phyloP scores from a whole-genome alignment of 164 flowering plant species.

The grape (Vitis vinifera) region ASM3070453v1 NC_081811.1:4374001-4374500 shows the following conservation, averaged over 20 bases:
- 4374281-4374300: conserved; percentile 99
- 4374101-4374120: background rate
- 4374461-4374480: background rate
- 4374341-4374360: conserved; percentile 73
- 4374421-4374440: conserved; percentile 2
- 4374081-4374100: background rate
- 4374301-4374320: conserved; percentile 93
- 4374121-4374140: background rate
- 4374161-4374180: no score
- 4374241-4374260: conserved; percentile 1
- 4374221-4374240: background rate
- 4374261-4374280: conserved; percentile 49
- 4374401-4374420: conserved; percentile 63
- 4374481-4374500: background rate
- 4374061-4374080: no score
- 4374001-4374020: no score
- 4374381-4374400: conserved; percentile 92
- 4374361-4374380: conserved; percentile 61
- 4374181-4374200: background rate
- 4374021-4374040: no score
- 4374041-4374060: no score
- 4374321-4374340: conserved; percentile 92
- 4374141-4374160: background rate
- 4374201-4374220: background rate
- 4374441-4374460: background rate